Conservation (phyloP, 116 monocot species). For the Cymodocea nodosa region DNA sequence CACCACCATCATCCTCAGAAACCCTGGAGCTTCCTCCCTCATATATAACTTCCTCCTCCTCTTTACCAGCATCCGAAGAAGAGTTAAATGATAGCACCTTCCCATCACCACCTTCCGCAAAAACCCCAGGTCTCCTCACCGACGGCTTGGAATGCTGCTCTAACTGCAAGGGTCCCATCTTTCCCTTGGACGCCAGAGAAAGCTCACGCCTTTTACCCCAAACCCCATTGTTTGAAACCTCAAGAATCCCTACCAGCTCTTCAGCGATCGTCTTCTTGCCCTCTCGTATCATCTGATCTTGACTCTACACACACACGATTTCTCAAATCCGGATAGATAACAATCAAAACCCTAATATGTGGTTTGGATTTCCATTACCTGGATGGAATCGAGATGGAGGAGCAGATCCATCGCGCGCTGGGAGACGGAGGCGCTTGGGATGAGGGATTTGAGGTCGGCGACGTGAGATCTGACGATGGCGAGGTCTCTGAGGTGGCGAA, state of each 20-base stretch:
- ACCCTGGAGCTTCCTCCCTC: not conserved
- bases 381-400: conserved; percentile 52
- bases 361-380: conserved; percentile 20
- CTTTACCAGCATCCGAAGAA: not conserved
- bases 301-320: conserved; percentile 23
- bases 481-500: conserved; percentile 56
- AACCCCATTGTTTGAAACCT: conserved; percentile 41
- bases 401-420: conserved; percentile 51
- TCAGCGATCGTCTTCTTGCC: conserved; percentile 47
- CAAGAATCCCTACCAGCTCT: conserved; percentile 42
- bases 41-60: not conserved
- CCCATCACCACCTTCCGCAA: not conserved
- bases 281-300: conserved; percentile 58
- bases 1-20: no score
- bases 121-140: no score
- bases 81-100: not conserved
- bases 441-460: conserved; percentile 29
- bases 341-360: not conserved
- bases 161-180: no score
- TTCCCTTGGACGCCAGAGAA: not conserved
- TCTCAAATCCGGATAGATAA: not conserved
- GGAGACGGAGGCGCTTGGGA: conserved; percentile 23
- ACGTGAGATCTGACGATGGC: conserved; percentile 53
- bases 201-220: conserved; percentile 15
- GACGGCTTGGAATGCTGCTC: no score